Conservation (phyloP, 495 filamentous ascomycete species). For the Penicilliopsis zonata region DNA sequence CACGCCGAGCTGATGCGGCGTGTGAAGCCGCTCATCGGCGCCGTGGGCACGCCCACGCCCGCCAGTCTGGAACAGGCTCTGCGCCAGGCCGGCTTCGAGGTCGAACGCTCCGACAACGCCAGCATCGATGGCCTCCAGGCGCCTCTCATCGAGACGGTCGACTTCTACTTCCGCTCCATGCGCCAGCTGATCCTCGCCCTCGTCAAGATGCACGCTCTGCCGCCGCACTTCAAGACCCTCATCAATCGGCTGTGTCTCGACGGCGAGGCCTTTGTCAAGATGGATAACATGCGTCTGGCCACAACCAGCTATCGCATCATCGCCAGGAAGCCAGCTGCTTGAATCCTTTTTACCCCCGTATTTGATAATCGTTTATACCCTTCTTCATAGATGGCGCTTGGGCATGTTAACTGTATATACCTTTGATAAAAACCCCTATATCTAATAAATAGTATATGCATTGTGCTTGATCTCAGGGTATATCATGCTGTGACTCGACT, state of each 20-base stretch:
- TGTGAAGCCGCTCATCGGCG: slow-evolving; percentile 51
- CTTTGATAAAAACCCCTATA: no score
- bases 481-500: no score
- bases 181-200: slow-evolving; percentile 40
- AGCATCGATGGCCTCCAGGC: slow-evolving; percentile 46
- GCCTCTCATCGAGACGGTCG: slow-evolving; percentile 48
- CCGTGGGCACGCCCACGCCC: slow-evolving; percentile 50
- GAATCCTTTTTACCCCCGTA: no score
- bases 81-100: slow-evolving; percentile 38
- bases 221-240: slow-evolving; percentile 48
- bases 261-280: slow-evolving; percentile 49
- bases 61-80: slow-evolving; percentile 38
- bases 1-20: slow-evolving; percentile 46
- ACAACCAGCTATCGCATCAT: slow-evolving; percentile 52
- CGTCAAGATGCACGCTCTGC: slow-evolving; percentile 39
- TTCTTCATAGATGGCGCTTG: no score
- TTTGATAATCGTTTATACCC: no score
- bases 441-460: no score
- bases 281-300: slow-evolving; percentile 47
- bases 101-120: slow-evolving; percentile 43
- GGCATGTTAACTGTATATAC: no score
- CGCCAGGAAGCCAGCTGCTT: slow-evolving; percentile 45
- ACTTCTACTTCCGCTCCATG: slow-evolving; percentile 47
- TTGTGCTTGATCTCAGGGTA: no score
- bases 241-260: slow-evolving; percentile 51